A percentile compares a stretch with the other conserved stretches of the same genome.
Conservation (phyloP, 768 basidiomycete genomes). For the Kwoniella bestiolae region DNA sequence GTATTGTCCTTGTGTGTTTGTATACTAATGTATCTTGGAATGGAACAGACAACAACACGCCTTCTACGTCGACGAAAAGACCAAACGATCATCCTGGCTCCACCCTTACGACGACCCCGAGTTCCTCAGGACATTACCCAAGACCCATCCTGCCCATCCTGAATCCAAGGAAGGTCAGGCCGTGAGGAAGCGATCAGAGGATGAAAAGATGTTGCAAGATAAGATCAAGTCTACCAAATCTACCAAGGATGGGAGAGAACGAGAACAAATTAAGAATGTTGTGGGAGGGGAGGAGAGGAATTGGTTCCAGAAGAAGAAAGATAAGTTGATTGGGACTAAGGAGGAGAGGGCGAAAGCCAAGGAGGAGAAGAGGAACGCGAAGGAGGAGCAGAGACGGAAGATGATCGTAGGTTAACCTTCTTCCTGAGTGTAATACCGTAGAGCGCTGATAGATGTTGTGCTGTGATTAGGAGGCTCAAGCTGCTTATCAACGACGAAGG, state of each 20-base stretch:
- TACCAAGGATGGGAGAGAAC: background rate
- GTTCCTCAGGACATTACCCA: constrained; percentile 48
- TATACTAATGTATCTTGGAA: too few relatives aligned
- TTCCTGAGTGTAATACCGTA: background rate
- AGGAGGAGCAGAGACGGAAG: constrained; percentile 43
- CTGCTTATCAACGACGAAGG: constrained; percentile 38
- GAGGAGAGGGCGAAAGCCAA: constrained; percentile 37
- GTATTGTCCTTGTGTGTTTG: too few relatives aligned
- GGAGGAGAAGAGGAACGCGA: constrained; percentile 35
- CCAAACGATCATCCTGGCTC: constrained; percentile 49
- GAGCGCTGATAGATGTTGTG: background rate
- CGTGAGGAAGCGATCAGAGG: constrained; percentile 30
- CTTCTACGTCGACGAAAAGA: constrained; percentile 55
- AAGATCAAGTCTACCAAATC: constrained; percentile 7
- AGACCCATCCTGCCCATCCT: constrained; percentile 54
- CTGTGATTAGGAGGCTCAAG: constrained; percentile 29
- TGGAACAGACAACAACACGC: constrained; percentile 45
- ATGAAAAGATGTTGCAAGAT: constrained; percentile 23
- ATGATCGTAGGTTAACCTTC: constrained; percentile 20
- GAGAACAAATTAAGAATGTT: constrained; percentile 3
- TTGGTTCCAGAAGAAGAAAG: constrained; percentile 47
- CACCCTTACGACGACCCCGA: constrained; percentile 57
- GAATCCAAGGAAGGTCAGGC: constrained; percentile 43
- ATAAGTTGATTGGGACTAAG: constrained; percentile 42
- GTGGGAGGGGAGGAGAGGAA: constrained; percentile 29